These are phyloP conservation scores for Andrographis paniculata DNA, from an alignment of 305 asterid species.

Conservation along the genomic window DNA sequence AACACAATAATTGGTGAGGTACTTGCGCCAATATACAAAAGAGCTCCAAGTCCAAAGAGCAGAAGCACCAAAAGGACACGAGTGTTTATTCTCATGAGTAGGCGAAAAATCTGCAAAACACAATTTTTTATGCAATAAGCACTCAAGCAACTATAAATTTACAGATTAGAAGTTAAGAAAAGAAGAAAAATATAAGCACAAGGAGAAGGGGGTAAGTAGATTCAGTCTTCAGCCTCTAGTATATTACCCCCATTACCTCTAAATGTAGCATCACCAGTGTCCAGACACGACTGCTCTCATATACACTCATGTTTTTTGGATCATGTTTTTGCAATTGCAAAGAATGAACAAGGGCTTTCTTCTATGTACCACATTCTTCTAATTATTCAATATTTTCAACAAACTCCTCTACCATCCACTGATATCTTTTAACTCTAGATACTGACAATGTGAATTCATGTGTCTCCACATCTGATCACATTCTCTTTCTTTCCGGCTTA, in stretches of 20 bases:
- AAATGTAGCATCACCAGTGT: too few species aligned
- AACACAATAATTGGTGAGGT: constrained; percentile 88
- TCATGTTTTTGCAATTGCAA: not conserved
- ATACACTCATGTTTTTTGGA: too few species aligned
- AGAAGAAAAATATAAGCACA: constrained; percentile 13
- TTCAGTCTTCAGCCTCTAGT: constrained; percentile 1
- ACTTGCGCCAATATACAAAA: constrained; percentile 83
- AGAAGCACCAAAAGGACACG: constrained; percentile 75
- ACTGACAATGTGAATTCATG: constrained; percentile 1
- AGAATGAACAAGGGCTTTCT: too few species aligned
- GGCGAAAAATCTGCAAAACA: constrained; percentile 71
- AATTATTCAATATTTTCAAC: constrained; percentile 5
- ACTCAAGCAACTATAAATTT: not conserved
- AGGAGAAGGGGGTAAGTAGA: constrained; percentile 2
- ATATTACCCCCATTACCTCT: constrained; percentile 7
- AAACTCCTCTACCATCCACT: constrained; percentile 2
- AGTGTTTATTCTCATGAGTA: constrained; percentile 67
- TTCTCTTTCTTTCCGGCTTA: not conserved
- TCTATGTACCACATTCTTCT: too few species aligned
- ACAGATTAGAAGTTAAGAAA: constrained; percentile 9
- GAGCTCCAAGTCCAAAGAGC: constrained; percentile 65
- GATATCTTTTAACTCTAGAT: not conserved
- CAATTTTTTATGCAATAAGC: constrained; percentile 14
- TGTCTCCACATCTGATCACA: not conserved
- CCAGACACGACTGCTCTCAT: too few species aligned